Evolutionary conservation across 2,329 filamentous ascomycete species (phyloP).

Genomic region (Diaporthe nobilis): DNA sequence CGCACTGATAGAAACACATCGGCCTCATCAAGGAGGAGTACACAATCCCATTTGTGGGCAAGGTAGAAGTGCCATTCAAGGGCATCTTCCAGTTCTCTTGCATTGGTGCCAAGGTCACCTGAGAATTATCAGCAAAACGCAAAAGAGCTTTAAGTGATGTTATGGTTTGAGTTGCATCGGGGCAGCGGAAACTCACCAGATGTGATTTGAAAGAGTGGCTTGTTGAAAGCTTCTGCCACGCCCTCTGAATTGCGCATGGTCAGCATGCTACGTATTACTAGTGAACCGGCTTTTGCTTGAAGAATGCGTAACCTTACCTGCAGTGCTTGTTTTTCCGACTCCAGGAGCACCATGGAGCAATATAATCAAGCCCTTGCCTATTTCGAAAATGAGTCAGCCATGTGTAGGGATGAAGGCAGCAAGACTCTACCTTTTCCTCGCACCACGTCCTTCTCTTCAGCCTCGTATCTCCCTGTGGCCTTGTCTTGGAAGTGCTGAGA

Average conservation of each 20-base stretch:
- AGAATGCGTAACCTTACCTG: slow-evolving; percentile 34
- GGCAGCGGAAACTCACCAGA: slow-evolving; percentile 34
- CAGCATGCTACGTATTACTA: neutral
- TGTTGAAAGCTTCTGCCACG: slow-evolving; percentile 43
- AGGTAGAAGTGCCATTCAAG: slow-evolving; percentile 45
- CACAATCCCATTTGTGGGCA: slow-evolving; percentile 44
- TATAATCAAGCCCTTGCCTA: slow-evolving; percentile 52
- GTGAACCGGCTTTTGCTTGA: no score
- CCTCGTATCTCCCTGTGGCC: slow-evolving; percentile 24
- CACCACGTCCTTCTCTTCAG: slow-evolving; percentile 50
- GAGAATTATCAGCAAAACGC: slow-evolving; percentile 35
- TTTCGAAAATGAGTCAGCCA: neutral
- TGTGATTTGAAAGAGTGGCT: slow-evolving; percentile 42
- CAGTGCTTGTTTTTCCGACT: slow-evolving; percentile 53
- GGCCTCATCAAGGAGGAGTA: slow-evolving; percentile 71
- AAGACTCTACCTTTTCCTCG: slow-evolving; percentile 49
- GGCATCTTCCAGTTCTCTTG: slow-evolving; percentile 48
- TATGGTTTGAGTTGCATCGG: neutral
- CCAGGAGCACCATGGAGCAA: slow-evolving; percentile 52
- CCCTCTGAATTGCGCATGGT: slow-evolving; percentile 40
- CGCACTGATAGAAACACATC: slow-evolving; percentile 60
- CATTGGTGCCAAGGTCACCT: slow-evolving; percentile 51
- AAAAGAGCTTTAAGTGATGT: neutral
- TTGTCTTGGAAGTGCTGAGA: slow-evolving; percentile 52
- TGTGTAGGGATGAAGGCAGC: neutral